Evolutionary conservation across 1,284 basidiomycete genomes (phyloP).

Genomic region (Trichosporon faecale): DNA sequence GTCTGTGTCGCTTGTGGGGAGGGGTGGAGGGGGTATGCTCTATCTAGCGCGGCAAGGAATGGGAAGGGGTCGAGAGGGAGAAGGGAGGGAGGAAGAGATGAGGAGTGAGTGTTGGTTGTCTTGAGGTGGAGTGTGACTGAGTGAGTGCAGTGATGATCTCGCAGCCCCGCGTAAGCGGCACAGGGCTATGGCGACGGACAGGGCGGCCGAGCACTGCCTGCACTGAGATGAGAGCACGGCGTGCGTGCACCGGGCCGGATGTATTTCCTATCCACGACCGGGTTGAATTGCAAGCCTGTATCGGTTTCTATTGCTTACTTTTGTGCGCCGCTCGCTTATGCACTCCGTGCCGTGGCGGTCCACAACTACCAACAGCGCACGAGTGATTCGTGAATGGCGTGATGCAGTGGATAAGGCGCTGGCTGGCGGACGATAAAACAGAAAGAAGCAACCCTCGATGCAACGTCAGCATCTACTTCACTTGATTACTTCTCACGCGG

Average conservation of each 20-base stretch:
- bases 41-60: neutral
- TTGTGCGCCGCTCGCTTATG: neutral
- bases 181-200: no score
- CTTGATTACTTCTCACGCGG: neutral
- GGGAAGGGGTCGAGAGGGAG: no score
- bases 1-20: neutral
- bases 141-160: no score
- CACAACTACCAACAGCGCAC: neutral
- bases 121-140: no score
- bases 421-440: neutral
- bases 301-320: neutral
- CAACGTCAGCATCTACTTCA: neutral
- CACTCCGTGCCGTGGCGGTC: neutral
- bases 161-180: neutral
- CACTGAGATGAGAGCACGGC: no score
- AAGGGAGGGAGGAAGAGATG: no score
- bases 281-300: no score
- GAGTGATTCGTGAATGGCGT: neutral
- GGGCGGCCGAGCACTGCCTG: no score
- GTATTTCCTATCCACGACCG: neutral
- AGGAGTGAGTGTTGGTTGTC: neutral
- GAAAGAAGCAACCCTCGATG: neutral
- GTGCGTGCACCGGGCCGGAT: neutral
- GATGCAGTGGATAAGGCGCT: neutral
- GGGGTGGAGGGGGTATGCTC: neutral